These are phyloP conservation scores for Mycena floridula DNA, from an alignment of 768 basidiomycete genomes.

Conservation along the genomic window DNA sequence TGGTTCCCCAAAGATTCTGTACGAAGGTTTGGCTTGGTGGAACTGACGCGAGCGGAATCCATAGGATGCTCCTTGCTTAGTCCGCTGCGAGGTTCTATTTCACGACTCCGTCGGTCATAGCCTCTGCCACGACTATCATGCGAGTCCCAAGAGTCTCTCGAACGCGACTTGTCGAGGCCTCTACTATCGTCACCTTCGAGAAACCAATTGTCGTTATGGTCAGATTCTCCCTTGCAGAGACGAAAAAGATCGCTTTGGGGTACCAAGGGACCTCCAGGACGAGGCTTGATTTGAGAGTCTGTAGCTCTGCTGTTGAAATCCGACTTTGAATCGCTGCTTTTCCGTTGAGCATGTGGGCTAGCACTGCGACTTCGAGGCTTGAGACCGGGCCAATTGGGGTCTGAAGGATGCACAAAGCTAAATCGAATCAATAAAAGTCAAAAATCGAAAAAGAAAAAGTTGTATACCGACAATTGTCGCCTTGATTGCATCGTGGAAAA, in stretches of 20 bases:
- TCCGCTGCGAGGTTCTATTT: constrained; percentile 4
- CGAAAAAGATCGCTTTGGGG: constrained; percentile 40
- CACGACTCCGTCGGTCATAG: background rate
- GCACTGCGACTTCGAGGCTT: constrained; percentile 14
- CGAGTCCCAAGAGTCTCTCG: background rate
- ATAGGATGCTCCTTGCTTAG: constrained; percentile 13
- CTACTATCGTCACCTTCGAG: background rate
- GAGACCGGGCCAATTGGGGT: constrained; percentile 33
- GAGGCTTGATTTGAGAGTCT: constrained; percentile 10
- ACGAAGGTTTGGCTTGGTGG: no score
- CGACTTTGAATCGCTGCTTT: constrained; percentile 9
- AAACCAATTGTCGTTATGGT: constrained; percentile 7
- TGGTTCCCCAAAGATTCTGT: no score
- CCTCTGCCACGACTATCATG: background rate
- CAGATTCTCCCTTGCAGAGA: constrained; percentile 22
- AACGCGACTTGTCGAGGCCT: background rate
- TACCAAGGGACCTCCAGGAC: constrained; percentile 29
- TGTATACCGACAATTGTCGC: constrained; percentile 43
- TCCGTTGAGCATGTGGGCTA: constrained; percentile 6
- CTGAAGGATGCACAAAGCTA: constrained; percentile 47
- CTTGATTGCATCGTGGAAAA: constrained; percentile 43
- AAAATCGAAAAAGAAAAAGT: constrained; percentile 1
- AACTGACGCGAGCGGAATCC: no score
- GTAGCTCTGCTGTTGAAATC: constrained; percentile 1
- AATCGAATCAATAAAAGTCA: no score